phyloP scores from a whole-genome alignment of 768 basidiomycete species.

The Amanita rimosa region DNA sequence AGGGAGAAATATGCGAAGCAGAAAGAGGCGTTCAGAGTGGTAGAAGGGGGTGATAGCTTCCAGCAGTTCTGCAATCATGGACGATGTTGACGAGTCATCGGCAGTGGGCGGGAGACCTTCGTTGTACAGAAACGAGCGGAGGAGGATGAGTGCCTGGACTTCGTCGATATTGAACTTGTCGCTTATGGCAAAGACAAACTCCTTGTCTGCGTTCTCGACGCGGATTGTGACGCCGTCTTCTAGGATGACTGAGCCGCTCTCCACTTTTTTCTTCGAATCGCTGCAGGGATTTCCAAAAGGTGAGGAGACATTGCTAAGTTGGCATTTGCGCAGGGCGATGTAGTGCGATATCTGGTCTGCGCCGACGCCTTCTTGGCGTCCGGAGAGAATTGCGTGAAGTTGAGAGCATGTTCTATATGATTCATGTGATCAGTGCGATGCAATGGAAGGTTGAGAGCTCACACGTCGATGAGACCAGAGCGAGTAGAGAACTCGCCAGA shows the following conservation, averaged over 20 bases:
- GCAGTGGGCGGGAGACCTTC: conserved; percentile 50
- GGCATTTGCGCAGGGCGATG: conserved; percentile 42
- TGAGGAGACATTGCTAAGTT: conserved; percentile 43
- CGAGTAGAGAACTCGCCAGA: conserved; percentile 42
- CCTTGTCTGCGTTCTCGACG: conserved; percentile 61
- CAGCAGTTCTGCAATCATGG: conserved; percentile 46
- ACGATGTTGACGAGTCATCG: conserved; percentile 27
- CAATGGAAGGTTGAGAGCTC: conserved; percentile 14
- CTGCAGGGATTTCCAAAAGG: conserved; percentile 64
- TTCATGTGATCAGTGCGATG: background rate
- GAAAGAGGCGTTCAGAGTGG: conserved; percentile 65
- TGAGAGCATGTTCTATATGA: conserved; percentile 46
- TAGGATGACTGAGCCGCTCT: conserved; percentile 59
- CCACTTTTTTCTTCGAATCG: conserved; percentile 54
- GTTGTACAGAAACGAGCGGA: conserved; percentile 72
- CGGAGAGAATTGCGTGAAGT: conserved; percentile 40
- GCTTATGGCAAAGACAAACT: conserved; percentile 64
- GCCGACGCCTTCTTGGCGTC: conserved; percentile 45
- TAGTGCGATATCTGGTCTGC: conserved; percentile 49
- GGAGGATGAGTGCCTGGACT: conserved; percentile 61
- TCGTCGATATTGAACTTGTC: conserved; percentile 67
- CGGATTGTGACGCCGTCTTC: conserved; percentile 49
- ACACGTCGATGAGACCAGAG: conserved; percentile 68
- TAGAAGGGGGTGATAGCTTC: conserved; percentile 74
- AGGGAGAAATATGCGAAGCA: conserved; percentile 60